phyloP scores from a whole-genome alignment of 2,329 filamentous ascomycete species.

The Phoma herbarum region DNA sequence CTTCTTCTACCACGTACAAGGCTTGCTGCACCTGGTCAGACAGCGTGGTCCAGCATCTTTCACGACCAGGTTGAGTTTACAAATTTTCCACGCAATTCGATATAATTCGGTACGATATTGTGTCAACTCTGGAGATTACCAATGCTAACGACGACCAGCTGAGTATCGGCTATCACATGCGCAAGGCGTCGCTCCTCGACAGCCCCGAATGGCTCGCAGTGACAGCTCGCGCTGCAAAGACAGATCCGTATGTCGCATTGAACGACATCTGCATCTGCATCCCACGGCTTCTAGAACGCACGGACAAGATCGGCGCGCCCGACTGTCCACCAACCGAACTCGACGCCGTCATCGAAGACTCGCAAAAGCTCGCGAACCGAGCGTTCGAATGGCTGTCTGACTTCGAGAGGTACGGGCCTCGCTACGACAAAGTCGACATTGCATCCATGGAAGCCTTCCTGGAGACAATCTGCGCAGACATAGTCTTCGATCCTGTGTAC shows the following conservation, averaged over 20 bases:
- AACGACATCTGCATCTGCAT: constrained; percentile 47
- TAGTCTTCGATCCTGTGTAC: constrained; percentile 41
- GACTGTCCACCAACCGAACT: constrained; percentile 21
- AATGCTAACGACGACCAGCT: constrained; percentile 33
- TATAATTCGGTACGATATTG: constrained; percentile 42
- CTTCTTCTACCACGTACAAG: constrained; percentile 51
- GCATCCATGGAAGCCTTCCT: constrained; percentile 38
- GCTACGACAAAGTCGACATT: constrained; percentile 39
- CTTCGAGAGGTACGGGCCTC: constrained; percentile 44
- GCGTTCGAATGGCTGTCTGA: constrained; percentile 43
- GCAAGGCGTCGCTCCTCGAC: constrained; percentile 49
- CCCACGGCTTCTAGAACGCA: constrained; percentile 47
- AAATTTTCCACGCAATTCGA: constrained; percentile 48
- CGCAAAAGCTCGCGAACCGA: constrained; percentile 34
- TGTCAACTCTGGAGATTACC: background rate
- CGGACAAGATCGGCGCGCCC: constrained; percentile 25
- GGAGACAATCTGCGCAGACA: constrained; percentile 36
- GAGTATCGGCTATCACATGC: constrained; percentile 46
- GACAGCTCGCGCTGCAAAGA: constrained; percentile 41
- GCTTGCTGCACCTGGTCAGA: constrained; percentile 43
- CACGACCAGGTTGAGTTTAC: constrained; percentile 40
- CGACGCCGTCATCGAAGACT: constrained; percentile 39
- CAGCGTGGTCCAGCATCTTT: constrained; percentile 47
- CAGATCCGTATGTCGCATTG: constrained; percentile 46
- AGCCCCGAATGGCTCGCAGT: constrained; percentile 45